Percentiles rank a stretch among this genome's conserved stretches.
phyloP scores from a whole-genome alignment of 2,329 filamentous ascomycete genomes.

The Fusarium liriodendri region DNA sequence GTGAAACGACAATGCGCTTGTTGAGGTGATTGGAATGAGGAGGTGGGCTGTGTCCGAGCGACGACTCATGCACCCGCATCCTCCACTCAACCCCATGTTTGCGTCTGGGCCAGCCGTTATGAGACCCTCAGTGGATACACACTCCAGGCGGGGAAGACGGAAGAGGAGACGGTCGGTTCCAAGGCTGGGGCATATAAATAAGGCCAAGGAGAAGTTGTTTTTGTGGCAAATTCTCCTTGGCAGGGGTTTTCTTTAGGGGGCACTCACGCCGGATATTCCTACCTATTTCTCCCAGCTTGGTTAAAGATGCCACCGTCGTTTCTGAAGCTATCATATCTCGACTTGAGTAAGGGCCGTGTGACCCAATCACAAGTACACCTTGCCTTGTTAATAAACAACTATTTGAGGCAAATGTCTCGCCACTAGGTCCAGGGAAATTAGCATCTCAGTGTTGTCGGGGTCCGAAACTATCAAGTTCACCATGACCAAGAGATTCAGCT shows the following conservation, averaged over 20 bases:
- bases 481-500: neutral
- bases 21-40: neutral
- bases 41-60: neutral
- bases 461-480: neutral
- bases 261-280: neutral
- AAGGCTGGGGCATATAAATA: neutral
- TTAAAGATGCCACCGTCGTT: neutral
- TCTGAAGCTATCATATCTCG: neutral
- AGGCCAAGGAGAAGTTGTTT: neutral
- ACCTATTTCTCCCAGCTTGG: neutral
- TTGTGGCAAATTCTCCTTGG: neutral
- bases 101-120: neutral
- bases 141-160: neutral
- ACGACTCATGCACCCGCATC: neutral
- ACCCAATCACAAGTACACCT: neutral
- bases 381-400: neutral
- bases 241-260: neutral
- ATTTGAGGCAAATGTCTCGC: neutral
- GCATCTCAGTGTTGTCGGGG: neutral
- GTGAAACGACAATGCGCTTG: neutral
- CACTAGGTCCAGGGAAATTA: neutral
- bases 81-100: neutral
- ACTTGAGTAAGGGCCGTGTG: neutral
- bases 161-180: neutral
- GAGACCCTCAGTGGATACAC: neutral